These are phyloP conservation scores for Clitopilus hobsonii DNA, from an alignment of 768 basidiomycete species.

Conservation along the genomic window DNA sequence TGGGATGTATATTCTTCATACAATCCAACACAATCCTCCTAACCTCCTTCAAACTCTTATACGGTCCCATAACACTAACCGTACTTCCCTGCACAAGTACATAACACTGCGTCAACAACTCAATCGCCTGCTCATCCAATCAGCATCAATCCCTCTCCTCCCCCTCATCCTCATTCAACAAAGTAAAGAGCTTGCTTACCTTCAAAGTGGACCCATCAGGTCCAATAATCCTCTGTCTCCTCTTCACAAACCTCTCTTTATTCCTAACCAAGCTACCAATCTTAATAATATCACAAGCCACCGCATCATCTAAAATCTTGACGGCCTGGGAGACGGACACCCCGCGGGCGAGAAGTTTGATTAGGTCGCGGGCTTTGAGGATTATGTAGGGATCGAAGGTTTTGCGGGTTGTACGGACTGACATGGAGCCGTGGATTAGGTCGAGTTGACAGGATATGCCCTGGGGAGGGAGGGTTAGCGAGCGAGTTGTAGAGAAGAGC, in stretches of 20 bases:
- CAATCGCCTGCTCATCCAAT: slow-evolving; percentile 69
- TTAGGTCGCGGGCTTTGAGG: slow-evolving; percentile 92
- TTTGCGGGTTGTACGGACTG: slow-evolving; percentile 94
- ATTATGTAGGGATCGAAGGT: slow-evolving; percentile 96
- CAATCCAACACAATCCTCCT: slow-evolving; percentile 95
- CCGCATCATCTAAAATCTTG: slow-evolving; percentile 84
- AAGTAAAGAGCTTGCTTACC: slow-evolving; percentile 45
- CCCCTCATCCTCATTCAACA: no score
- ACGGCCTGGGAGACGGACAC: slow-evolving; percentile 82
- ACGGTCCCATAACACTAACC: slow-evolving; percentile 96
- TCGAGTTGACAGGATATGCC: slow-evolving; percentile 90
- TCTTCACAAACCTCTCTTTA: slow-evolving; percentile 94
- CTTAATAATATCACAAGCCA: slow-evolving; percentile 97
- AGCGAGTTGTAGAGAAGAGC: not conserved
- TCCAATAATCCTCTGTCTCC: slow-evolving; percentile 94
- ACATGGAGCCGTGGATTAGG: slow-evolving; percentile 95
- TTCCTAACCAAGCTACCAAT: slow-evolving; percentile 92
- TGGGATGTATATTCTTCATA: slow-evolving; percentile 99
- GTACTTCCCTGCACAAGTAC: slow-evolving; percentile 98
- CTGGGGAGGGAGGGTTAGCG: slow-evolving; percentile 31
- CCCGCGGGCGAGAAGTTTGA: slow-evolving; percentile 91
- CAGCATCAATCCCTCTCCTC: no score
- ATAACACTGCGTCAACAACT: slow-evolving; percentile 93
- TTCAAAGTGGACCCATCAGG: slow-evolving; percentile 97
- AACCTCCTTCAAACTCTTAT: slow-evolving; percentile 94